Conservation (phyloP, 2,329 filamentous ascomycete species). For the Chaetomiaceae sp. region DNA sequence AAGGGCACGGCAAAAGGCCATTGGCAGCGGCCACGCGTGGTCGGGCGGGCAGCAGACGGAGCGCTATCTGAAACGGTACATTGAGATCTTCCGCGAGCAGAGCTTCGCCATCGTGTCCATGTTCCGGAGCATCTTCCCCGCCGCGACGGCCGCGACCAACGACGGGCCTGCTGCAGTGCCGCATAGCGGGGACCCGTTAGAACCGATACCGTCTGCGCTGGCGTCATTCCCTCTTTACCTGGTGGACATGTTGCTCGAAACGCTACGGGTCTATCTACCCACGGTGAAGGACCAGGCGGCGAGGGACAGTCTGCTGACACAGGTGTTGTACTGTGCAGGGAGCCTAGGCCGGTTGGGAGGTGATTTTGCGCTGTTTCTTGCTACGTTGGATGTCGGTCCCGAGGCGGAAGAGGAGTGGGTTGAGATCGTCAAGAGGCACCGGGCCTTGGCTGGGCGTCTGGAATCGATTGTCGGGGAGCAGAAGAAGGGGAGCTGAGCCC, state of each 20-base stretch:
- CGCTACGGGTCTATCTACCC: conserved; percentile 70
- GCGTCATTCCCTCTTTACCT: conserved; percentile 82
- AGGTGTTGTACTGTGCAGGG: conserved; percentile 88
- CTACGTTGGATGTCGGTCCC: conserved; percentile 47
- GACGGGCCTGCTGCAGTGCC: conserved; percentile 19
- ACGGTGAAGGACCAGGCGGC: conserved; percentile 75
- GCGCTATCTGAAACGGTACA: conserved; percentile 87
- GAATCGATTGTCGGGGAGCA: conserved; percentile 63
- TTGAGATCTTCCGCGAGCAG: conserved; percentile 96
- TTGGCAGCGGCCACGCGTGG: conserved; percentile 44
- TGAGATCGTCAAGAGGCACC: conserved; percentile 82
- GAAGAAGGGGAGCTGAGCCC: conserved; percentile 30
- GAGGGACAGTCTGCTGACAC: conserved; percentile 82
- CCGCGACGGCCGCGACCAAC: conserved; percentile 34
- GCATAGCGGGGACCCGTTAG: conserved; percentile 32
- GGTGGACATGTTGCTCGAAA: conserved; percentile 74
- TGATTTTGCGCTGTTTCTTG: conserved; percentile 87
- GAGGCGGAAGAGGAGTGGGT: conserved; percentile 70
- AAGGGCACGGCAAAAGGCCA: conserved; percentile 45
- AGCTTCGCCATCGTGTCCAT: conserved; percentile 94
- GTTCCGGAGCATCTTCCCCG: conserved; percentile 83
- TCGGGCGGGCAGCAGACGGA: conserved; percentile 86
- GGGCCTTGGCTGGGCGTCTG: conserved; percentile 73
- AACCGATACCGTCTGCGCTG: conserved; percentile 68
- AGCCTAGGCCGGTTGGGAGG: conserved; percentile 85